Percentiles rank a stretch among this genome's conserved stretches.
These are phyloP conservation scores for Aspergillus hiratsukae DNA, from an alignment of 2,329 filamentous ascomycete species.

Conservation along the genomic window DNA sequence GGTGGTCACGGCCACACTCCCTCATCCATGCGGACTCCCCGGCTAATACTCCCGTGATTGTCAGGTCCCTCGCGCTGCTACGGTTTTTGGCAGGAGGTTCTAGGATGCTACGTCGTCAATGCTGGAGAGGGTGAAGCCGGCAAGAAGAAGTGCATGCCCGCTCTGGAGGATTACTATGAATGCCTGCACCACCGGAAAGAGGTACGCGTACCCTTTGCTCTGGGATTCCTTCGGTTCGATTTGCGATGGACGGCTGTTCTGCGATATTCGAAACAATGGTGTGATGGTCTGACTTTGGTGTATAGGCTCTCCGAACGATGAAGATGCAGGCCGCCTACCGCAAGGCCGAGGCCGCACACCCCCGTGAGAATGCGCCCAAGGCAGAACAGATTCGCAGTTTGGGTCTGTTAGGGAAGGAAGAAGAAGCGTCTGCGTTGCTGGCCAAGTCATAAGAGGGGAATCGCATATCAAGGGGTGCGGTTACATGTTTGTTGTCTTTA, in stretches of 20 bases:
- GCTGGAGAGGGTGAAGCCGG: slow-evolving; percentile 73
- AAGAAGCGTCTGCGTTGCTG: slow-evolving; percentile 64
- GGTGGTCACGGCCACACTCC: slow-evolving; percentile 4
- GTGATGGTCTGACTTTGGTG: background rate
- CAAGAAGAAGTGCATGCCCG: slow-evolving; percentile 80
- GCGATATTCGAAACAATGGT: background rate
- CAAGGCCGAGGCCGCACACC: slow-evolving; percentile 68
- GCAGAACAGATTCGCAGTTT: slow-evolving; percentile 84
- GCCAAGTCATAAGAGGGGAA: slow-evolving; percentile 20
- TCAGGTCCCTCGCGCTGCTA: slow-evolving; percentile 78
- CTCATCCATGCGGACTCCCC: slow-evolving; percentile 10
- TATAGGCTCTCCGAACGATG: slow-evolving; percentile 69
- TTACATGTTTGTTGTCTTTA: slow-evolving; percentile 20
- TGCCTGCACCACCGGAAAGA: slow-evolving; percentile 99
- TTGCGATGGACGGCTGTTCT: background rate
- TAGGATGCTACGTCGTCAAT: slow-evolving; percentile 97
- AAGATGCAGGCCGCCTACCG: slow-evolving; percentile 81
- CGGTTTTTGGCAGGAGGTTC: slow-evolving; percentile 98
- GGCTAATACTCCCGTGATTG: slow-evolving; percentile 20
- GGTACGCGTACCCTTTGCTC: slow-evolving; percentile 54
- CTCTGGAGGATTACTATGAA: slow-evolving; percentile 96
- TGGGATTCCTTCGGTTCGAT: background rate
- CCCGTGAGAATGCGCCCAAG: slow-evolving; percentile 74
- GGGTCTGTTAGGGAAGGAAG: slow-evolving; percentile 77
- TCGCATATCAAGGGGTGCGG: slow-evolving; percentile 16